Base-by-base conservation (phyloP, 345 rosid species). In the Ailanthus altissimus region DNA sequence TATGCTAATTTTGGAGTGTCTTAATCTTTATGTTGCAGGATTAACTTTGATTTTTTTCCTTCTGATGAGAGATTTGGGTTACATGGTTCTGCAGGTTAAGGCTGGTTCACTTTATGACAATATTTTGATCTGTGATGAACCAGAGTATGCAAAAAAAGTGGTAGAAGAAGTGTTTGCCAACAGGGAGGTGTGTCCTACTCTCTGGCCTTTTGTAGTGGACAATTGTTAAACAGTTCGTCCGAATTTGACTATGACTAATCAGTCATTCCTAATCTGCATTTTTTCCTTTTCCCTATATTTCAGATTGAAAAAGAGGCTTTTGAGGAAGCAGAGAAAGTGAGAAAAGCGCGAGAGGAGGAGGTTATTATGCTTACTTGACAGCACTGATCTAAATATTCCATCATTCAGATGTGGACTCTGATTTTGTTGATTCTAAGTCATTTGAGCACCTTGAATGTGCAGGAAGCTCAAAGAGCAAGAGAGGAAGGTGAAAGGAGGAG, bases 401-500 rank as follows among this genome's bases (percentile, higher is more conserved):
- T 4, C 23, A 49, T 36, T 60, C 57, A 9, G 6, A 13, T 16
- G 57, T 20, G 32, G 36, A 74, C 23, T 72, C 21, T 57, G 63
- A 5, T 8, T 47, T 63, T 62, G n/a, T 75, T 65, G 18, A 53
- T 50, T 50, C 13, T 5, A 16, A 75, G 18, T 75, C 42, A 75
- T 47, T 64, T 36, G 50, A 53, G 25, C 43, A 3, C 64, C 54
- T 71, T 71, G 67, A 18, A 11, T 47, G 57, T 78, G 76, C 83
- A 86, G 89, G 89, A 86, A 80, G 89, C 87, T 69, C 87, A 78
- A 57, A 75, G 85, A 80, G 87, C 89, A 5, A 76, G 85, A 80
- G 87, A 82, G 63, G 89, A 86, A 70, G 85, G 87, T 40, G 89
- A 86, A 86, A 86, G 76, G 79, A 82, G 89, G 75, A 86, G 84